Conservation (phyloP, 176 grass and related monocot species). For the Tillandsia fasciculata region DNA sequence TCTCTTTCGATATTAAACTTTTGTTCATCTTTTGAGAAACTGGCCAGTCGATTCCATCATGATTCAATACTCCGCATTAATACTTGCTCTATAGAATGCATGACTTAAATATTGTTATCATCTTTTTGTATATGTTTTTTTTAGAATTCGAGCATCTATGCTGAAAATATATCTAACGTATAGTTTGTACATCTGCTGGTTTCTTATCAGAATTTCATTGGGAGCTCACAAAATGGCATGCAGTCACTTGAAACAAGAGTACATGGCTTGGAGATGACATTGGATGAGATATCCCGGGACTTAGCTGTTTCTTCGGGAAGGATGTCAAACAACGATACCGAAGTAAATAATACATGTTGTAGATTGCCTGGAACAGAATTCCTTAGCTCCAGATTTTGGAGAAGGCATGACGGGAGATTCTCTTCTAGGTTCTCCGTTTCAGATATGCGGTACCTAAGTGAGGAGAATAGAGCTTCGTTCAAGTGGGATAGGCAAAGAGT, state of each 20-base stretch:
- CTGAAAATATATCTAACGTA: neutral
- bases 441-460: constrained; percentile 26
- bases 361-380: constrained; percentile 53
- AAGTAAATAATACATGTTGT: constrained; percentile 67
- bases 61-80: neutral
- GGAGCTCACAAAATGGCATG: constrained; percentile 82
- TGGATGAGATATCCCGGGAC: constrained; percentile 77
- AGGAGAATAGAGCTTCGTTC: constrained; percentile 38
- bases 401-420: constrained; percentile 63
- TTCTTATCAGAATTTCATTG: constrained; percentile 74
- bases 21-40: neutral
- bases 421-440: constrained; percentile 43
- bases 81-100: neutral
- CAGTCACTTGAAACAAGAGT: constrained; percentile 80
- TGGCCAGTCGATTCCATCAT: neutral
- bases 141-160: neutral
- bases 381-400: constrained; percentile 78
- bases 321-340: constrained; percentile 46
- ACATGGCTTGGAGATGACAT: constrained; percentile 68
- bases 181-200: neutral
- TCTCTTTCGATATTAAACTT: no score
- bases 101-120: neutral
- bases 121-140: neutral
- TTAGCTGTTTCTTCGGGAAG: constrained; percentile 54
- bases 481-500: constrained; percentile 70